phyloP scores from a whole-genome alignment of 768 basidiomycete species.

The Royoungia palumana region DNA sequence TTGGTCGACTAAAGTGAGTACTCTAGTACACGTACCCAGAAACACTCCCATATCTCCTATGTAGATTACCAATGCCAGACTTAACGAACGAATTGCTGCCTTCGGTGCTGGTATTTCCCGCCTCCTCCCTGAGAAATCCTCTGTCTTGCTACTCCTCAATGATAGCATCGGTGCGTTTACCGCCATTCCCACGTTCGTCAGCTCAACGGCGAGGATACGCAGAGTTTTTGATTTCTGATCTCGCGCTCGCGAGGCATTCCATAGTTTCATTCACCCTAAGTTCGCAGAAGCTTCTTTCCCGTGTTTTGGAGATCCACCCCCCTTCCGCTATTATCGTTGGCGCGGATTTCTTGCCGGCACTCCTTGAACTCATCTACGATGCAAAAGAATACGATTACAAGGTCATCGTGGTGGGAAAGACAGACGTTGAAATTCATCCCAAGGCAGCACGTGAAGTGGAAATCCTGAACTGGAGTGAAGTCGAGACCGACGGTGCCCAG shows the following conservation, averaged over 20 bases:
- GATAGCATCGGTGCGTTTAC: slow-evolving; percentile 63
- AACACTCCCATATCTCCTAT: neutral
- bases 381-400: slow-evolving; percentile 49
- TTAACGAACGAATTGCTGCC: slow-evolving; percentile 67
- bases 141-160: slow-evolving; percentile 72
- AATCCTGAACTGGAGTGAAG: slow-evolving; percentile 63
- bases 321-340: slow-evolving; percentile 75
- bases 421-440: slow-evolving; percentile 42
- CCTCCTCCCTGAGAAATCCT: slow-evolving; percentile 55
- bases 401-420: slow-evolving; percentile 72
- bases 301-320: slow-evolving; percentile 59
- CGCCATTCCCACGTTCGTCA: neutral
- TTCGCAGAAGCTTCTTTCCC: slow-evolving; percentile 57
- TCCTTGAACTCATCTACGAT: slow-evolving; percentile 73
- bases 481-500: slow-evolving; percentile 64
- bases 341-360: slow-evolving; percentile 58
- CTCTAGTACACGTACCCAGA: neutral
- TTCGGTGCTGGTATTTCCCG: slow-evolving; percentile 71
- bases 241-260: slow-evolving; percentile 70
- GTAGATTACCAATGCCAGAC: slow-evolving; percentile 70
- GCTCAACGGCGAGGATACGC: neutral
- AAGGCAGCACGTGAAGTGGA: slow-evolving; percentile 51
- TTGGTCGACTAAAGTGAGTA: slow-evolving; percentile 71
- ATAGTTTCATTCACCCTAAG: slow-evolving; percentile 66
- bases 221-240: slow-evolving; percentile 80